phyloP scores from a whole-genome alignment of 1,284 basidiomycete genomes.

The Puccinia brachypodii region DNA sequence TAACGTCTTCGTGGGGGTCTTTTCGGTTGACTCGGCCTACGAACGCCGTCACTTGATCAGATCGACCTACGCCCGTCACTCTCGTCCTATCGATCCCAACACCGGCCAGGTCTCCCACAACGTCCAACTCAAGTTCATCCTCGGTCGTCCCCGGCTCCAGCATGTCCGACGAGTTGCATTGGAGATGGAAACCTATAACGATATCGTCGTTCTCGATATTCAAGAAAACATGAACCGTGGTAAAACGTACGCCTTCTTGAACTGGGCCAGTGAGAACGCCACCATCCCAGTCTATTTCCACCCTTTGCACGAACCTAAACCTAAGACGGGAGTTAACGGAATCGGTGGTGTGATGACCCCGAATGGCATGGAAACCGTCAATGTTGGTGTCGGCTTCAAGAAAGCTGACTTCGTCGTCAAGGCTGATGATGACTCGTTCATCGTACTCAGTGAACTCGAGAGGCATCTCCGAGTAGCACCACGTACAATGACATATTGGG shows the following conservation, averaged over 20 bases:
- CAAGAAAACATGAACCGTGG: constrained; percentile 89
- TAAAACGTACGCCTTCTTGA: constrained; percentile 67
- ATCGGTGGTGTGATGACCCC: constrained; percentile 33
- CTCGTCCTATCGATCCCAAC: constrained; percentile 55
- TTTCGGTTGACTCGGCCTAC: constrained; percentile 80
- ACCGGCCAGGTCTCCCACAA: constrained; percentile 63
- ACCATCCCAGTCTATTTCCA: constrained; percentile 70
- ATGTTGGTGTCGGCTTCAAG: constrained; percentile 63
- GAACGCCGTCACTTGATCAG: constrained; percentile 87
- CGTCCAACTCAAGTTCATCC: constrained; percentile 84
- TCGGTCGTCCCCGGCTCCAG: constrained; percentile 77
- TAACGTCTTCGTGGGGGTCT: constrained; percentile 85
- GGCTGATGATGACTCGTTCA: constrained; percentile 89
- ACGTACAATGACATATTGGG: constrained; percentile 80
- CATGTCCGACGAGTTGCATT: constrained; percentile 77
- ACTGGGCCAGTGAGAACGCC: constrained; percentile 85
- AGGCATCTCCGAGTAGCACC: constrained; percentile 75
- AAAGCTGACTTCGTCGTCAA: constrained; percentile 81
- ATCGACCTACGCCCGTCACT: constrained; percentile 81
- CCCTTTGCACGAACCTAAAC: constrained; percentile 48
- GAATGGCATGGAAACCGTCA: constrained; percentile 56
- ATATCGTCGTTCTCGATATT: constrained; percentile 79
- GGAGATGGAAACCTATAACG: constrained; percentile 91
- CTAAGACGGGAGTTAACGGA: constrained; percentile 44
- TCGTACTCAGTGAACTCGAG: constrained; percentile 90